phyloP scores from a whole-genome alignment of 805 yeast species.

The Hanseniaspora lachancei region DNA sequence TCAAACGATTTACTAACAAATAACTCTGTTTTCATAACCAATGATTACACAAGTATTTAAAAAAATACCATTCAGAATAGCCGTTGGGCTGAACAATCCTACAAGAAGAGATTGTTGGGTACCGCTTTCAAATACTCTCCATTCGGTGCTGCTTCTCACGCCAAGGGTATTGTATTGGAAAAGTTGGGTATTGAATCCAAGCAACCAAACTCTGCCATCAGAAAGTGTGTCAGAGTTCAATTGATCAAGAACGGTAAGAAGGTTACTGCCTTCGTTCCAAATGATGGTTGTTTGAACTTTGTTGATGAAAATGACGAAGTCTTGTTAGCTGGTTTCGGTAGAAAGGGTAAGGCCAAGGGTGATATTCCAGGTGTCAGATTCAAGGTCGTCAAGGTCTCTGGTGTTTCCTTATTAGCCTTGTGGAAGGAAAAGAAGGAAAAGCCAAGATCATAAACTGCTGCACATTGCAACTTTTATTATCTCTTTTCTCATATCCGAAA shows the following conservation, averaged over 20 bases:
- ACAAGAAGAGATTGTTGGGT: constrained; percentile 97
- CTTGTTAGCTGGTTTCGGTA: constrained; percentile 99
- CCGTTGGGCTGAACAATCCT: constrained; percentile 99
- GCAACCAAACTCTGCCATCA: constrained; percentile 99
- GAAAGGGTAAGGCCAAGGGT: constrained; percentile 99
- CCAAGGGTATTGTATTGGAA: constrained; percentile 99
- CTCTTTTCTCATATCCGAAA: not conserved
- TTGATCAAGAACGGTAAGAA: constrained; percentile 99
- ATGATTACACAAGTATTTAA: not conserved
- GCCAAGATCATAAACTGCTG: constrained; percentile 79
- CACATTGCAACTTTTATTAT: not conserved
- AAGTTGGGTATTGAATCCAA: constrained; percentile 99
- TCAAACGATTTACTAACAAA: not conserved
- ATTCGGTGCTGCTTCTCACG: constrained; percentile 99
- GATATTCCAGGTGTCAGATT: constrained; percentile 99
- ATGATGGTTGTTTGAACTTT: constrained; percentile 99
- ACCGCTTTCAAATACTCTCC: constrained; percentile 99
- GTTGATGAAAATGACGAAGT: constrained; percentile 99
- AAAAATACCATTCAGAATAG: constrained; percentile 21
- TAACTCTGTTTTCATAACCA: no score
- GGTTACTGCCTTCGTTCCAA: constrained; percentile 99
- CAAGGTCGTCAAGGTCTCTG: constrained; percentile 99
- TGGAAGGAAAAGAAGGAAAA: constrained; percentile 99
- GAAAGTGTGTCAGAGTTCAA: constrained; percentile 99
- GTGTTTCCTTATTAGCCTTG: constrained; percentile 98